phyloP scores from a whole-genome alignment of 2,329 filamentous ascomycete species.

The Grosmannia clavigera region DNA sequence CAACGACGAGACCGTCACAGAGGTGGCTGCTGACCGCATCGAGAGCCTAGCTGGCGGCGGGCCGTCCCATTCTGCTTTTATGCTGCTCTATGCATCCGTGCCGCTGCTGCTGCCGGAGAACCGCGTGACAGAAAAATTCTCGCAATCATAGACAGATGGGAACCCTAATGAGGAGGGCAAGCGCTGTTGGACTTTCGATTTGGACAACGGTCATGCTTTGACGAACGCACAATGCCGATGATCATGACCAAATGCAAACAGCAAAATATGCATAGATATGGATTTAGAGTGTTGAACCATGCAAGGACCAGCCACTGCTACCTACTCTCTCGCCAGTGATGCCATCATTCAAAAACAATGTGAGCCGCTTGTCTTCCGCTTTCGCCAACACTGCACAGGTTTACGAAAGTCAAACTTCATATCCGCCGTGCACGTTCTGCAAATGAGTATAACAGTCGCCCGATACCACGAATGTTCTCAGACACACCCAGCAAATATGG shows the following conservation, averaged over 20 bases:
- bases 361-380: too few relatives aligned
- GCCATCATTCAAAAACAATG: too few relatives aligned
- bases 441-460: background rate
- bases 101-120: conserved; percentile 47
- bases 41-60: conserved; percentile 81
- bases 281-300: background rate
- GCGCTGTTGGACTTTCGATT: background rate
- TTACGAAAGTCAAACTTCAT: too few relatives aligned
- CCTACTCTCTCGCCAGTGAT: background rate
- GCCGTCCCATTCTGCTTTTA: conserved; percentile 72
- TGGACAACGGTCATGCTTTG: too few relatives aligned
- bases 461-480: background rate
- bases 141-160: conserved; percentile 4
- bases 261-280: background rate
- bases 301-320: background rate
- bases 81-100: conserved; percentile 66
- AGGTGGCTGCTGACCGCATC: conserved; percentile 86
- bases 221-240: background rate
- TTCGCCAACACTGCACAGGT: too few relatives aligned
- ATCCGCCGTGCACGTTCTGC: background rate
- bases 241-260: background rate
- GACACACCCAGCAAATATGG: conserved; percentile 6
- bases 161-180: background rate
- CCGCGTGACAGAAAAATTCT: conserved; percentile 6
- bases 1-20: conserved; percentile 93